Conservation (phyloP, 2,329 filamentous ascomycete genomes). For the Zasmidium citrigriseum region DNA sequence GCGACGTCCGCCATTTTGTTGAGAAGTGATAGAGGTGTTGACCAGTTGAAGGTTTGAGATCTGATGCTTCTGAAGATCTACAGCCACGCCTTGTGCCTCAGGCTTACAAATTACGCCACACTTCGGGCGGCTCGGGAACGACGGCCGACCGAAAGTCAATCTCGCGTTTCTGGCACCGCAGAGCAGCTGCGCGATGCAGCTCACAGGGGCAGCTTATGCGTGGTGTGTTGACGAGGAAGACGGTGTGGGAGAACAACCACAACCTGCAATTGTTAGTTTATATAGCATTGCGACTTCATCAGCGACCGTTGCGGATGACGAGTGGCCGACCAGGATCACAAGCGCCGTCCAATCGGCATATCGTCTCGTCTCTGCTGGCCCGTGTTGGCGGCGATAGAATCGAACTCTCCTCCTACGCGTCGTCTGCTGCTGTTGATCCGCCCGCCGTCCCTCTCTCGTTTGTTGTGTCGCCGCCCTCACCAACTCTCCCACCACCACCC, state of each 20-base stretch:
- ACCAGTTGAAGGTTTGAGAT: not conserved
- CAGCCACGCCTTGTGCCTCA: not conserved
- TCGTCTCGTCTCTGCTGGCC: not conserved
- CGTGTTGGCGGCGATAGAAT: not conserved
- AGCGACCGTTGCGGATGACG: not conserved
- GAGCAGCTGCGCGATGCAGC: slow-evolving; percentile 1
- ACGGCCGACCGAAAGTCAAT: slow-evolving; percentile 1
- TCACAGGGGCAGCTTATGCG: not conserved
- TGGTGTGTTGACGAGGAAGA: not conserved
- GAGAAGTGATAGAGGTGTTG: not conserved
- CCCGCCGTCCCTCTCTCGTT: slow-evolving; percentile 1
- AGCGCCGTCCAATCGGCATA: not conserved
- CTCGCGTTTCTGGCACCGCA: no score
- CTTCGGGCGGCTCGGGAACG: not conserved
- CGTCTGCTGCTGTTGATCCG: not conserved
- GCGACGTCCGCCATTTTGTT: slow-evolving; percentile 36
- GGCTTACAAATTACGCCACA: slow-evolving; percentile 3
- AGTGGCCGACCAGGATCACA: not conserved
- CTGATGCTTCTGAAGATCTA: not conserved
- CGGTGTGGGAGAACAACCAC: not conserved
- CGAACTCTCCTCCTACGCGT: slow-evolving; percentile 1
- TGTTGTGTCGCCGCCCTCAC: no score
- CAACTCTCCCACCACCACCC: not conserved
- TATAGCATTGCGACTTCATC: not conserved
- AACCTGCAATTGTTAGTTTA: not conserved